phyloP scores from a whole-genome alignment of 257 asterid genomes.

The Capsicum pubescens region DNA sequence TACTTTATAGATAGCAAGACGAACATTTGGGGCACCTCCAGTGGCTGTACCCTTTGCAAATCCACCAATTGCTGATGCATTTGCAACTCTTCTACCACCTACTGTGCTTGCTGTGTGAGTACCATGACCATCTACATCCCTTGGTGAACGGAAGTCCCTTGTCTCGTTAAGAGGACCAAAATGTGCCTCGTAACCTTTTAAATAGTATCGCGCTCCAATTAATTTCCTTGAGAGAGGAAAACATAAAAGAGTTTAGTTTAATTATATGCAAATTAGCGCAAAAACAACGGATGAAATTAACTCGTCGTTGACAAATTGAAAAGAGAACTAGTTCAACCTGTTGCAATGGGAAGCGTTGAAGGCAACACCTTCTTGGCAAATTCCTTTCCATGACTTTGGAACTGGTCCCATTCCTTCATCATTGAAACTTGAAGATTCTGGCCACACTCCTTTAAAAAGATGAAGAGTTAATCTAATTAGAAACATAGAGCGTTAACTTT shows the following conservation, averaged over 20 bases:
- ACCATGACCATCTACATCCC: constrained; percentile 54
- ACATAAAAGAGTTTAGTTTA: background rate
- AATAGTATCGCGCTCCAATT: constrained; percentile 54
- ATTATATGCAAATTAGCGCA: too few species aligned
- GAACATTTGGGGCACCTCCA: constrained; percentile 55
- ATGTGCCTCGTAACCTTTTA: constrained; percentile 40
- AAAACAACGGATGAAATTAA: too few species aligned
- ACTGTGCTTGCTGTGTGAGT: constrained; percentile 53
- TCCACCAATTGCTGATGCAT: constrained; percentile 47
- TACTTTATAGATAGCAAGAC: constrained; percentile 50
- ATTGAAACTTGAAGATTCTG: constrained; percentile 52
- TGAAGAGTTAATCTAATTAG: too few species aligned
- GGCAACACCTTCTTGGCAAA: constrained; percentile 44
- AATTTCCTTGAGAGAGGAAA: constrained; percentile 39
- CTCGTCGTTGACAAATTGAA: background rate
- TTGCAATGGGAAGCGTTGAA: constrained; percentile 51
- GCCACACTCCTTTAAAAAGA: constrained; percentile 51
- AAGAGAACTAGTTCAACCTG: constrained; percentile 33
- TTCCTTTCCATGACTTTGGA: constrained; percentile 56
- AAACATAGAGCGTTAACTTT: too few species aligned
- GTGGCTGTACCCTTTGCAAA: constrained; percentile 47
- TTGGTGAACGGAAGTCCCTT: constrained; percentile 43
- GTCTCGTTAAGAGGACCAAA: constrained; percentile 39
- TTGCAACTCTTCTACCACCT: constrained; percentile 47
- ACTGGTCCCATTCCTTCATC: constrained; percentile 58